phyloP scores from a whole-genome alignment of 345 rosid species.

The Sisymbrium altissimum region DNA sequence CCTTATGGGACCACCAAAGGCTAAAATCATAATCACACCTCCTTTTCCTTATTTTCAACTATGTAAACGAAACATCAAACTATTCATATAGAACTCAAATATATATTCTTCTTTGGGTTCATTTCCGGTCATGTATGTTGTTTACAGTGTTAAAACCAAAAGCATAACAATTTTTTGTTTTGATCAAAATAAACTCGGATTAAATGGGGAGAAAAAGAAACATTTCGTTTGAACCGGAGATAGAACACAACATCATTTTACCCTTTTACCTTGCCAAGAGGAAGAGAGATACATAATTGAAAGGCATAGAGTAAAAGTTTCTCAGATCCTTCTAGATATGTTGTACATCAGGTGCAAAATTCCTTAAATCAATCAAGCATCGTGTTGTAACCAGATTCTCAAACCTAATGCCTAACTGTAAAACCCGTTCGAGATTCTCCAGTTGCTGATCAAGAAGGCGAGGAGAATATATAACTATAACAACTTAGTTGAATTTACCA shows the following conservation, averaged over 20 bases:
- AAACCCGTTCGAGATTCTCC: constrained; percentile 6
- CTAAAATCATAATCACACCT: not conserved
- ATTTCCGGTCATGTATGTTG: not conserved
- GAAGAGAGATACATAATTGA: not conserved
- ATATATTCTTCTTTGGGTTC: not conserved
- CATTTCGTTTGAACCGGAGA: not conserved
- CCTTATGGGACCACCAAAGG: not conserved
- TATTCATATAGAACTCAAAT: not conserved
- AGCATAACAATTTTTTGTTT: not conserved
- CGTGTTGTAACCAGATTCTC: not conserved
- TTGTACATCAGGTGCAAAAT: constrained; percentile 10
- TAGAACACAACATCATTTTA: not conserved
- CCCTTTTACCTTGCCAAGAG: not conserved
- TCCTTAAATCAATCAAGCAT: not conserved
- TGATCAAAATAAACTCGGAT: not conserved
- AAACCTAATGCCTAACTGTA: constrained; percentile 22
- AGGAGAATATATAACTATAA: not conserved
- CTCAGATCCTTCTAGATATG: not conserved
- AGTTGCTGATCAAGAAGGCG: not conserved
- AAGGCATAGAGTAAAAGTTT: not conserved
- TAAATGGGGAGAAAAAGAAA: not conserved
- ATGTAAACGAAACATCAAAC: not conserved
- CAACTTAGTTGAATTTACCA: constrained; percentile 62
- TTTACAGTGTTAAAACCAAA: not conserved
- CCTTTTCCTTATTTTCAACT: not conserved